phyloP scores from a whole-genome alignment of 2,329 filamentous ascomycete genomes.

The Blastomyces parvus region DNA sequence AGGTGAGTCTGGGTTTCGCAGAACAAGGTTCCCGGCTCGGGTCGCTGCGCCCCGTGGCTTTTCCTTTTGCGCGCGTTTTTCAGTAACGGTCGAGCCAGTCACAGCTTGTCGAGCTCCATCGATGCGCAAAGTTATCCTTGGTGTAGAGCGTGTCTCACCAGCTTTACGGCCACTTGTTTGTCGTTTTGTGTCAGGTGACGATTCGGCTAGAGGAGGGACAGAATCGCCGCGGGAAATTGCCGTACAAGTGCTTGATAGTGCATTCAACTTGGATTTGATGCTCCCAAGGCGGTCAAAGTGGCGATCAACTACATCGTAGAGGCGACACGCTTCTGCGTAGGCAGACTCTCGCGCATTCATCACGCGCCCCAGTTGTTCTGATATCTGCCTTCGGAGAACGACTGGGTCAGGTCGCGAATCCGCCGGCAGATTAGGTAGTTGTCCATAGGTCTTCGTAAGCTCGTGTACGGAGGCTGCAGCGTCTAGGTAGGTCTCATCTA shows the following conservation, averaged over 20 bases:
- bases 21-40: slow-evolving; percentile 28
- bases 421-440: slow-evolving; percentile 43
- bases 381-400: slow-evolving; percentile 47
- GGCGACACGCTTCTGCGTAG: slow-evolving; percentile 47
- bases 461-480: slow-evolving; percentile 35
- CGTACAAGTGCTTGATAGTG: slow-evolving; percentile 44
- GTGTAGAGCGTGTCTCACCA: slow-evolving; percentile 25
- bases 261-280: slow-evolving; percentile 53
- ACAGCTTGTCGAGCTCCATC: slow-evolving; percentile 22
- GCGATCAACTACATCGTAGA: slow-evolving; percentile 49
- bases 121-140: slow-evolving; percentile 37
- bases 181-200: slow-evolving; percentile 36
- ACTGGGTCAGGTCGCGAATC: slow-evolving; percentile 44
- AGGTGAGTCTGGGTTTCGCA: slow-evolving; percentile 36
- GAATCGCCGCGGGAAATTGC: slow-evolving; percentile 50
- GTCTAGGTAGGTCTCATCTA: slow-evolving; percentile 38
- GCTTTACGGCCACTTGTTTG: slow-evolving; percentile 32
- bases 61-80: slow-evolving; percentile 25
- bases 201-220: slow-evolving; percentile 21
- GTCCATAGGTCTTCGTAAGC: slow-evolving; percentile 35
- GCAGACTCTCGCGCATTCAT: slow-evolving; percentile 48
- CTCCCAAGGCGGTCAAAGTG: slow-evolving; percentile 49
- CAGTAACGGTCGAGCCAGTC: slow-evolving; percentile 8
- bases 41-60: slow-evolving; percentile 30
- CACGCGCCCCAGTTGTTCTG: slow-evolving; percentile 45